Base-by-base conservation (phyloP, 495 filamentous ascomycete genomes). In the Aspergillus haitiensis region DNA sequence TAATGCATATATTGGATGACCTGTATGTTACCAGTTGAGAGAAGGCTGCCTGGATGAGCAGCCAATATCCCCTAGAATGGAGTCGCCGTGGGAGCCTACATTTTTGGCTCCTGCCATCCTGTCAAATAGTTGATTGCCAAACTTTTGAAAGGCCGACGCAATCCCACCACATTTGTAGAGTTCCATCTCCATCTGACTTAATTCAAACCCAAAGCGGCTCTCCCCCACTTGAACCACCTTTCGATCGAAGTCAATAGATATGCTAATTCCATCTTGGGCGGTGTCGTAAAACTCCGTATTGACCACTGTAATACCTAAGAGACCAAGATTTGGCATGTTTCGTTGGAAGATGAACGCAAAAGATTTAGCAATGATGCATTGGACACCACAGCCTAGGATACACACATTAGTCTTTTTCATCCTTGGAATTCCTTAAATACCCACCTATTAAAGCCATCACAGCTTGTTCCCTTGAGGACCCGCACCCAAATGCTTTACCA, bases 311-410 rank as follows among this genome's bases (percentile, higher is more conserved):
- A 80, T 76, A 0, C 75, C 75, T 12, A 76, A 35, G 0, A 80
- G 61, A 2, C 77, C 75, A 0, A 80, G 52, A 45, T 64, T 75
- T 1, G 75, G 72, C 66, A 74, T 70, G 56, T 79, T 78, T 0
- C 76, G 62, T 21, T 60, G 56, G 50, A 75, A 78, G 49, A 78
- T 80, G 61, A 78, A 78, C 0, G 72, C 64, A 45, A 75, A 78
- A 3, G 71, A 74, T 40, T 67, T 69, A 7, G 76, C 75, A 51
- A 78, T 75, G 9, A 80, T 70, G 48, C 66, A 72, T 61, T 73
- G 47, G 11, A 78, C 65, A 11, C 71, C 72, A 50, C 40, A 56
- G 3, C 64, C 64, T 60, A 21, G 27, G 7, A 21, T 18, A 15
- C 12, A 46, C 42, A 3, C 8, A 36, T 9, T 11, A 34, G 44